phyloP scores from a whole-genome alignment of 75 land plant species.

The Azolla pinnata region DNA sequence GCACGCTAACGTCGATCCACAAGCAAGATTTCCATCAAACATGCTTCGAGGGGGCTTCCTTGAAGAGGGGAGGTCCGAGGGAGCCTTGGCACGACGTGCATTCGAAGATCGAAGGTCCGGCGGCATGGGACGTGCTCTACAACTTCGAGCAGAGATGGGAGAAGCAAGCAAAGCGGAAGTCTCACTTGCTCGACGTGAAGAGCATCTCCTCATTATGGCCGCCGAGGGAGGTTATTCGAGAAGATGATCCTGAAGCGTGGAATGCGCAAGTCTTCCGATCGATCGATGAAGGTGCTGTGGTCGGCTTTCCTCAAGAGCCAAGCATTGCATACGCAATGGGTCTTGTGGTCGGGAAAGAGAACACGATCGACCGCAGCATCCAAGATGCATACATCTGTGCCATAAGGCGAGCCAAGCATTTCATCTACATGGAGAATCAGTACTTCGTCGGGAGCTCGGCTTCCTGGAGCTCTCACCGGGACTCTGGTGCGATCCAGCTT shows the following conservation, averaged over 20 bases:
- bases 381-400: constrained; percentile 76
- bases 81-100: constrained; percentile 90
- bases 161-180: constrained; percentile 40
- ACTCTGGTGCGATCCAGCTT: constrained; percentile 53
- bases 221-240: constrained; percentile 9
- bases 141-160: constrained; percentile 77
- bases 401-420: constrained; percentile 63
- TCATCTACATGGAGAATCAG: constrained; percentile 84
- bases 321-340: constrained; percentile 15
- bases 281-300: constrained; percentile 55
- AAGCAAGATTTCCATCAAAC: constrained; percentile 58
- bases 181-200: constrained; percentile 20
- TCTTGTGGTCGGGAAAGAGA: constrained; percentile 22
- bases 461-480: constrained; percentile 48
- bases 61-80: constrained; percentile 61
- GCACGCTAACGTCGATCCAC: constrained; percentile 35
- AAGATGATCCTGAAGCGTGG: constrained; percentile 40
- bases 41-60: constrained; percentile 38
- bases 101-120: constrained; percentile 52
- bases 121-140: constrained; percentile 51
- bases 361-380: constrained; percentile 48
- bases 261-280: constrained; percentile 67
- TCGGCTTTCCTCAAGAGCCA: constrained; percentile 15
- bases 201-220: constrained; percentile 19
- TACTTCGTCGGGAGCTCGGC: constrained; percentile 76